Evolutionary conservation across 208 protist genomes (phyloP), one percentile per base, ranked within the genome.

Genomic region (Acanthamoeba lenticulata): DNA sequence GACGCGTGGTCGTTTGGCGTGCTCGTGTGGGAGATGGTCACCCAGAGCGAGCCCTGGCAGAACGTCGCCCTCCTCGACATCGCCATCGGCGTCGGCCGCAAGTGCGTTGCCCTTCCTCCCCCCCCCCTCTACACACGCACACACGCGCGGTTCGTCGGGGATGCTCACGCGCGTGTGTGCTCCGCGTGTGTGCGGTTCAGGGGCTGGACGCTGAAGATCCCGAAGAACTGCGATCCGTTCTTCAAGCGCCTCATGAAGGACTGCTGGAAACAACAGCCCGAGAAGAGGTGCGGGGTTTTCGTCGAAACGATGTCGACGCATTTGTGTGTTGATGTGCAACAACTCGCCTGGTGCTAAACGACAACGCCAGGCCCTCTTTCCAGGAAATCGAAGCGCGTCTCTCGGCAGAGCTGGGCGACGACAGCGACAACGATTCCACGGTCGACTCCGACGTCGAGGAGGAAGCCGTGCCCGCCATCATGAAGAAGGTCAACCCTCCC

Each of bases 1-100:
- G 83, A 90, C 40, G 57, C 57, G n/a, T 90, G 83, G 83, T 90
- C 83, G 32, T 90, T 90, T 42, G 83, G 83, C 42, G 83, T 90
- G 15, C 32, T 90, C 47, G 83, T 90, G 32, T 90, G 83, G 83
- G 83, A 90, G 49, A 47, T 90, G 47, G 34, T 90, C 9, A 90
- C 83, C 0, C 52, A 90, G 29, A 69, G 32, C 34, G 83, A 90
- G n/a, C 83, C 83, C 17, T 90, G 83, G 83, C 83, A 60, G 83
- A 90, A 90, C 19, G 83, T 90, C 5, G 57, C 83, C 2, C 27
- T 90, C 0, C 40, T 90, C 13, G 83, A 90, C 57, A 90, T 90
- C 24, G 83, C 83, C 36, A 90, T 90, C 29, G 83, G 83, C 27
- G 57, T 69, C 21, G 47, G 52, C 32, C 42, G 32, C 15, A 90